These are phyloP conservation scores for Nicotiana rustica DNA, from an alignment of 305 asterid genomes.

Conservation along the genomic window DNA sequence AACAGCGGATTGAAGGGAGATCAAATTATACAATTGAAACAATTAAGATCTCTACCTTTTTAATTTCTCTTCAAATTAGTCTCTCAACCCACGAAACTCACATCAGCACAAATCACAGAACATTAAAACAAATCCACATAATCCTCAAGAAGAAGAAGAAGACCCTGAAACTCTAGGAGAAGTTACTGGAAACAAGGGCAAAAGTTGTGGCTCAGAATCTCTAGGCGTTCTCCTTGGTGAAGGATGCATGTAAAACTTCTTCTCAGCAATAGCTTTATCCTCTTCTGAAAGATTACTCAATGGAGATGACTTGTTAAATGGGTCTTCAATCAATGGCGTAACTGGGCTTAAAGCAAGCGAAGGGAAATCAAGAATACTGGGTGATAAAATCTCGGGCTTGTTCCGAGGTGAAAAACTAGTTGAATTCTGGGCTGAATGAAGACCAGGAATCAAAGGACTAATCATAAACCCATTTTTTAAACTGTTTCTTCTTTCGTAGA, in stretches of 20 bases:
- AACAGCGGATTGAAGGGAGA: slow-evolving; percentile 41
- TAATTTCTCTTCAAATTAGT: neutral
- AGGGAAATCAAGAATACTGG: slow-evolving; percentile 93
- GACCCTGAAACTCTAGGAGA: slow-evolving; percentile 77
- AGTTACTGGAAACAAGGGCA: slow-evolving; percentile 84
- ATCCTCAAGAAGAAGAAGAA: slow-evolving; percentile 55
- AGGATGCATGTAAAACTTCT: slow-evolving; percentile 87
- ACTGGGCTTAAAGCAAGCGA: slow-evolving; percentile 81
- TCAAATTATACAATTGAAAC: slow-evolving; percentile 44
- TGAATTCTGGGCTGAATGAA: slow-evolving; percentile 19
- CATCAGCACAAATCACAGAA: neutral
- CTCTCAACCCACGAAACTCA: neutral
- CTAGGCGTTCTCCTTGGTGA: slow-evolving; percentile 66
- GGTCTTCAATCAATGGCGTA: slow-evolving; percentile 74
- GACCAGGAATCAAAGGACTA: slow-evolving; percentile 63
- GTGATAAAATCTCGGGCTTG: slow-evolving; percentile 75
- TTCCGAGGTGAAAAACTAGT: slow-evolving; percentile 49
- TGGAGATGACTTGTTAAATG: slow-evolving; percentile 46
- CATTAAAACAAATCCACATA: neutral
- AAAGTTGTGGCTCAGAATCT: slow-evolving; percentile 63
- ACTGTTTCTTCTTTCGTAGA: slow-evolving; percentile 83
- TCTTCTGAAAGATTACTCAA: slow-evolving; percentile 57
- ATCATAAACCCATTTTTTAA: slow-evolving; percentile 87
- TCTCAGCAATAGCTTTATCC: slow-evolving; percentile 84
- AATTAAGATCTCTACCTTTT: slow-evolving; percentile 35